Conservation (phyloP, 2,329 filamentous ascomycete species). For the Aspergillus udagawae region DNA sequence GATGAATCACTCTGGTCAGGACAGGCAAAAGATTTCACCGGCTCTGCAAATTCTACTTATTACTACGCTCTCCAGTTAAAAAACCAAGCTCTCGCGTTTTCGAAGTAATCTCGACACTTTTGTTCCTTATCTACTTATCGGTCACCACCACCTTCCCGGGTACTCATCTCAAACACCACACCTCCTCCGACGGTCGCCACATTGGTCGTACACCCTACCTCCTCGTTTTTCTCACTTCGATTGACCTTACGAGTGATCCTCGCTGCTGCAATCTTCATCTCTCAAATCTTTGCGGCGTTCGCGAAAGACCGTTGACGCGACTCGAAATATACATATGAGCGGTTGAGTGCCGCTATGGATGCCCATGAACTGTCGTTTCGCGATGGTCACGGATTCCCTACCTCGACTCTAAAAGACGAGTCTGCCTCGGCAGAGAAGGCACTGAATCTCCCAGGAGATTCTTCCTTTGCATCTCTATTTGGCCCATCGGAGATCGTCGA, state of each 20-base stretch:
- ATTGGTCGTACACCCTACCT: neutral
- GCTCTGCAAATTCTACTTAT: neutral
- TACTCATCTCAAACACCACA: neutral
- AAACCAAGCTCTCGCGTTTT: neutral
- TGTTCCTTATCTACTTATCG: neutral
- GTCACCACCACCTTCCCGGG: neutral
- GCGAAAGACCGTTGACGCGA: neutral
- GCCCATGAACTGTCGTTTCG: neutral
- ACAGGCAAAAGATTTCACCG: neutral
- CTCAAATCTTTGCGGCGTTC: neutral
- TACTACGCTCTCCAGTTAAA: neutral
- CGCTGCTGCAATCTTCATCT: neutral
- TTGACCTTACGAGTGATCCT: neutral
- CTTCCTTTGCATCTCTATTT: constrained; percentile 19
- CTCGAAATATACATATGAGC: neutral
- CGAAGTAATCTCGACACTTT: neutral
- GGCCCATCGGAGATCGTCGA: constrained; percentile 13
- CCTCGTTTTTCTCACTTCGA: neutral
- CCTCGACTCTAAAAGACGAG: neutral
- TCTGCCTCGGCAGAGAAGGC: neutral
- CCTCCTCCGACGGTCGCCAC: neutral
- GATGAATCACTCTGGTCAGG: neutral
- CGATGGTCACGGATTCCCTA: neutral
- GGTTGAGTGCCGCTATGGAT: constrained; percentile 2
- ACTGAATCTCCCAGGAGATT: neutral